These are phyloP conservation scores for Nectriaceae sp. DNA, from an alignment of 2,329 filamentous ascomycete genomes.

Conservation along the genomic window DNA sequence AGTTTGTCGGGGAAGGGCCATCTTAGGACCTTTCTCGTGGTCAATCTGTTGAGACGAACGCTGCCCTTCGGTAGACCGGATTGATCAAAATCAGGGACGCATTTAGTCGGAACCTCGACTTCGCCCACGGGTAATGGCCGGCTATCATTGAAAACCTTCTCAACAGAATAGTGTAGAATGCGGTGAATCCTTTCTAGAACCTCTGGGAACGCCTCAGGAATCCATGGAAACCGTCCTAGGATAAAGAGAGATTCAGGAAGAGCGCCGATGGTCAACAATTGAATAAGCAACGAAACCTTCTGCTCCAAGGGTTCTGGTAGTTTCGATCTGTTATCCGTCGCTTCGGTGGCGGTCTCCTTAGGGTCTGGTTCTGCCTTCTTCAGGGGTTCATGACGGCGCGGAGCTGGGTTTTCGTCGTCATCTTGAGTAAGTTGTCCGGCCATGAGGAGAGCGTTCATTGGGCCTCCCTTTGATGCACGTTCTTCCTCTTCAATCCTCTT, in stretches of 20 bases:
- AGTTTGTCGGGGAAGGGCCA: conserved; percentile 84
- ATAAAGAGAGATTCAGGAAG: conserved; percentile 92
- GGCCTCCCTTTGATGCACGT: conserved; percentile 67
- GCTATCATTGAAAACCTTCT: conserved; percentile 65
- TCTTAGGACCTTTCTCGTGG: conserved; percentile 68
- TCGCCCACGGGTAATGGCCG: conserved; percentile 35
- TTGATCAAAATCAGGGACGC: conserved; percentile 59
- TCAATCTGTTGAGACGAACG: conserved; percentile 60
- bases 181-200: conserved; percentile 80
- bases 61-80: conserved; percentile 68
- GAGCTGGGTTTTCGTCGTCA: conserved; percentile 68
- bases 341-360: conserved; percentile 46
- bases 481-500: conserved; percentile 81
- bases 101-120: conserved; percentile 45
- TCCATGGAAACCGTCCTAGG: conserved; percentile 88
- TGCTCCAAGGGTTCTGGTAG: conserved; percentile 79
- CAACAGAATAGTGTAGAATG: conserved; percentile 78
- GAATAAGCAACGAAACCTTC: conserved; percentile 81
- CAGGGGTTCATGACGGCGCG: conserved; percentile 51
- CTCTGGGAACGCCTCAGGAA: conserved; percentile 82
- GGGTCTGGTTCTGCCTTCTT: conserved; percentile 55
- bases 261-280: conserved; percentile 86
- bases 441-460: conserved; percentile 81
- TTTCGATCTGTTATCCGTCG: conserved; percentile 50
- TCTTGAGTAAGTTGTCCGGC: conserved; percentile 74